These are phyloP conservation scores for Ammopiptanthus mongolicus DNA, from an alignment of 306 rosid species.

Conservation along the genomic window DNA sequence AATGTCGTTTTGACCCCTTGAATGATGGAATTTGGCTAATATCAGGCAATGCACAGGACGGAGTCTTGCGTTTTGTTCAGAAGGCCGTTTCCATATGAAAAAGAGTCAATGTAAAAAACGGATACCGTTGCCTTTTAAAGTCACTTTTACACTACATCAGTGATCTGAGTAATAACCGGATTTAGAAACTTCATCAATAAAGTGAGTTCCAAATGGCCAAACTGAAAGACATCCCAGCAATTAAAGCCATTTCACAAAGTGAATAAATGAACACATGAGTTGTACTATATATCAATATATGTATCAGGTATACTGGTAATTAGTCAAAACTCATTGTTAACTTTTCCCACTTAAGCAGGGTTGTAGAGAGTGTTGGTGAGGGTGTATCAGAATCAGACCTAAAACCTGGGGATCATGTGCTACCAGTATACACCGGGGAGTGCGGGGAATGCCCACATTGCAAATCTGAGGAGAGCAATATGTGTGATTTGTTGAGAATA, in stretches of 20 bases:
- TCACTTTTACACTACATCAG: too few relatives aligned
- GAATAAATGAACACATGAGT: background rate
- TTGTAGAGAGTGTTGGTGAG: constrained; percentile 39
- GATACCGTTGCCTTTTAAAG: too few relatives aligned
- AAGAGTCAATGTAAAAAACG: too few relatives aligned
- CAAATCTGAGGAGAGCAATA: constrained; percentile 38
- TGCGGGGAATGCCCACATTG: constrained; percentile 35
- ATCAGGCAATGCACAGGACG: too few relatives aligned
- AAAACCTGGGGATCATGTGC: constrained; percentile 37
- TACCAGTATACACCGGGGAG: constrained; percentile 39
- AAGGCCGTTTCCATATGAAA: too few relatives aligned
- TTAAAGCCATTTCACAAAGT: background rate
- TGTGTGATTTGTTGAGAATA: constrained; percentile 34
- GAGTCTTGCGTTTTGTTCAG: too few relatives aligned
- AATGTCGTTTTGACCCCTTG: too few relatives aligned
- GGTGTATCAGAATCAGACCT: constrained; percentile 22
- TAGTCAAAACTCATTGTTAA: background rate
- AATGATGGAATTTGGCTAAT: too few relatives aligned
- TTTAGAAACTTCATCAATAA: too few relatives aligned
- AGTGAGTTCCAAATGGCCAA: too few relatives aligned
- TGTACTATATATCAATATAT: background rate
- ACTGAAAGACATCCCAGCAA: too few relatives aligned
- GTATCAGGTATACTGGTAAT: background rate
- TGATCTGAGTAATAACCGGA: too few relatives aligned
- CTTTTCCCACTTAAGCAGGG: background rate